A percentile compares a stretch with the other conserved stretches of the same genome.
Conservation (phyloP, 164 flowering plant genomes). For the Aristolochia fimbriata region DNA sequence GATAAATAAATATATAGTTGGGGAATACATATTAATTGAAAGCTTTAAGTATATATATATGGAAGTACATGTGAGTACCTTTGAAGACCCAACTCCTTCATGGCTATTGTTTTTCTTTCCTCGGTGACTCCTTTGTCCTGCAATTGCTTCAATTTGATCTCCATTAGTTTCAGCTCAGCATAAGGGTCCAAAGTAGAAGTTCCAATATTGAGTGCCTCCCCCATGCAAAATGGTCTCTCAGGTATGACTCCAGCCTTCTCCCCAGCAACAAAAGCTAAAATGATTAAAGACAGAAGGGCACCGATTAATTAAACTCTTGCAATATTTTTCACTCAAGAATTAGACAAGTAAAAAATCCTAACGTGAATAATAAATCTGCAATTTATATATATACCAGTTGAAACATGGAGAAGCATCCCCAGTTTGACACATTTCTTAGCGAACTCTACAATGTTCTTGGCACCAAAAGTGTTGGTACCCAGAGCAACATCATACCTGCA, state of each 20-base stretch:
- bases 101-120: background rate
- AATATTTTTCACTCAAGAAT: too few species aligned
- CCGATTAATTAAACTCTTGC: background rate
- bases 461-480: too few species aligned
- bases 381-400: too few species aligned
- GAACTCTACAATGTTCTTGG: too few species aligned
- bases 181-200: background rate
- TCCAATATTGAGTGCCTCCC: conserved; percentile 1
- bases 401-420: too few species aligned
- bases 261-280: background rate
- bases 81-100: background rate
- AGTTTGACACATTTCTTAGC: background rate
- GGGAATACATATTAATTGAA: background rate
- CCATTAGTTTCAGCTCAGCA: background rate
- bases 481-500: too few species aligned
- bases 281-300: background rate
- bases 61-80: background rate
- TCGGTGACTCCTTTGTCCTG: background rate
- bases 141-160: background rate
- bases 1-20: too few species aligned
- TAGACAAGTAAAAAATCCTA: too few species aligned
- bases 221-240: background rate
- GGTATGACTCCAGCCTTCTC: background rate
- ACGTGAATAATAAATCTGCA: too few species aligned
- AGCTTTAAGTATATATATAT: background rate